phyloP scores from a whole-genome alignment of 2,329 filamentous ascomycete genomes.

The Thielaviopsis punctulata region DNA sequence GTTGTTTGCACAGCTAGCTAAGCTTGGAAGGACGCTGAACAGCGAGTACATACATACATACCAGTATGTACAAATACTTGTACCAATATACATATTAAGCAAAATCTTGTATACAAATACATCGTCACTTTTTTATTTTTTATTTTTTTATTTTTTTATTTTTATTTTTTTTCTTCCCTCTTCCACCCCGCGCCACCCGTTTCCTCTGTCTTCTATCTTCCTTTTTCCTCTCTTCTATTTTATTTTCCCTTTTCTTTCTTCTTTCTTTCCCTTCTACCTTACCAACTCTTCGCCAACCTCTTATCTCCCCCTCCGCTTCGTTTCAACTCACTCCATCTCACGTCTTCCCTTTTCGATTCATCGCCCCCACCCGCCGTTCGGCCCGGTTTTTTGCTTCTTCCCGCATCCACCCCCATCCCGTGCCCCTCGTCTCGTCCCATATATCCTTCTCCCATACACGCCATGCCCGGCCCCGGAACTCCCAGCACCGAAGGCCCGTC shows the following conservation, averaged over 20 bases:
- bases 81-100: too few relatives aligned
- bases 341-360: background rate
- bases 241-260: background rate
- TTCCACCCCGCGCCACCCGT: background rate
- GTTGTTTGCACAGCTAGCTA: too few relatives aligned
- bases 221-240: background rate
- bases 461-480: constrained; percentile 40
- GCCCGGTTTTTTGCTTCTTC: background rate
- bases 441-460: too few relatives aligned
- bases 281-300: background rate
- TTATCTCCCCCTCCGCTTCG: background rate
- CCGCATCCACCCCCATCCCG: background rate
- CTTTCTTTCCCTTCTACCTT: background rate
- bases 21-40: too few relatives aligned
- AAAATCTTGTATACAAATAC: too few relatives aligned
- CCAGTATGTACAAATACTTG: too few relatives aligned
- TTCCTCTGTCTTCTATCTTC: background rate
- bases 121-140: background rate
- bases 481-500: constrained; percentile 42
- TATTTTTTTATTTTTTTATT: background rate
- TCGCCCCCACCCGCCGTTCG: background rate
- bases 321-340: background rate
- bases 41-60: background rate
- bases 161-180: background rate
- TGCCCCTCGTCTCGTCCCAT: too few relatives aligned